Evolutionary conservation across 2,329 filamentous ascomycete species (phyloP), one percentile per base, ranked within the genome.

Genomic region (Pseudocercospora vitis): DNA sequence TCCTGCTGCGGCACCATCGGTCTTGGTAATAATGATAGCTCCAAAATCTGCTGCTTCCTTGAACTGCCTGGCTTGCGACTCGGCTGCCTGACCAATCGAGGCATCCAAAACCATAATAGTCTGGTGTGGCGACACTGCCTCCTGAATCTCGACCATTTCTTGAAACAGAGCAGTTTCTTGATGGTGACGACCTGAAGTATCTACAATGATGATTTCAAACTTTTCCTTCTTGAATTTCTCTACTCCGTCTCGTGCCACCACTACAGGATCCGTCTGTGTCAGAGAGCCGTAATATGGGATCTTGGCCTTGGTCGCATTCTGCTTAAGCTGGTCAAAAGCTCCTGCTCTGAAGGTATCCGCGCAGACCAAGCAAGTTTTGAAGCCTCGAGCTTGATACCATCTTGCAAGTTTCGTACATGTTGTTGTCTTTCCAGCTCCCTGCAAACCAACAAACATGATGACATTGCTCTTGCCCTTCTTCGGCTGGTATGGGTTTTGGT

Each of bases 151-250:
- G 56, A 91, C 82, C 94, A 99, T 99, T 73, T 99, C 94, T 59
- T 91, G 88, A 74, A 99, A 99, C 3, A 99, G 79, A 8, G 95
- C 91, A 66, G 89, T 86, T 73, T 99, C 94, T 69, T 99, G 94
- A 68, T 91, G 85, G 76, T 99, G 94, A 63, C 94, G 82, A 72
- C 94, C 94, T 42, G 89, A 95, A 0, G 94, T 99, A 76, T 99
- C 94, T 51, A 99, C 94, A 58, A 99, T 97, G 67, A 99, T 99
- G 63, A 99, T 86, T 73, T 99, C 94, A 70, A 99, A 99, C 44
- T 86, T 83, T 76, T 99, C 94, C 78, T 96, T 97, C 78, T 96
- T 96, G 80, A 99, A 99, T 74, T 97, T 95, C 42, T 96, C 91
- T 26, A 99, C 94, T 75, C 94, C 94, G 63, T 96, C 91, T n/a